Base-by-base conservation (phyloP, 2,329 filamentous ascomycete species). In the Cladobotryum mycophilum region DNA sequence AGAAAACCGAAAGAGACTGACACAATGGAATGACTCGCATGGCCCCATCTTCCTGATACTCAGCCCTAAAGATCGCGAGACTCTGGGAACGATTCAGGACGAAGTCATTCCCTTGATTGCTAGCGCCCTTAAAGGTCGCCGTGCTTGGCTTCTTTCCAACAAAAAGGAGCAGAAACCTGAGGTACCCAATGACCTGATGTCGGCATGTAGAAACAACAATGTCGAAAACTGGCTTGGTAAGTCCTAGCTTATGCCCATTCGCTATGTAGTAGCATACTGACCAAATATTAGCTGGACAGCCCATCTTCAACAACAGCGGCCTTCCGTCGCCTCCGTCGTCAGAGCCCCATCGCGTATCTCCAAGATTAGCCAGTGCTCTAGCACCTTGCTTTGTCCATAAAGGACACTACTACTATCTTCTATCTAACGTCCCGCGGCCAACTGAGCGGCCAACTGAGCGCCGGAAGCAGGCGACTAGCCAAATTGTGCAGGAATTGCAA, bases 151-250 rank as follows among this genome's bases (percentile, higher is more conserved):
- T 22, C 47, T 66, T 8, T 52, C 56, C 5, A 52, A 50, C 9
- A 53, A 41, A 4, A 44, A 47, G 41, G 44, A 49, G 41, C 37
- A 47, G 2, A 43, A 30, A 25, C 35, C 45, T 14, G 47, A 48
- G 48, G 57, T 51, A 30, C 62, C 59, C 6, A 58, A 53, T 36
- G 64, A 64, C 34, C 51, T 69, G 3, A 45, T 58, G 43, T 50
- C 58, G 22, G 65, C 64, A 8, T 63, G 58, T 34, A 48, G 52
- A 6, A 56, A 53, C 3, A 53, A 62, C 11, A 58, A 51, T 14
- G 52, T 69, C 3, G 60, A 70, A 34, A 66, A 68, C 48, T 71
- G 69, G 69, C 60, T 71, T 36, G 61, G 69, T 71, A 58, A 55
- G 65, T 55, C 5, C 5, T 3, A 35, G 25, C 13, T 9, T 37